Base-by-base conservation (phyloP, 1,284 basidiomycete species). In the Omphalotus olearius region DNA sequence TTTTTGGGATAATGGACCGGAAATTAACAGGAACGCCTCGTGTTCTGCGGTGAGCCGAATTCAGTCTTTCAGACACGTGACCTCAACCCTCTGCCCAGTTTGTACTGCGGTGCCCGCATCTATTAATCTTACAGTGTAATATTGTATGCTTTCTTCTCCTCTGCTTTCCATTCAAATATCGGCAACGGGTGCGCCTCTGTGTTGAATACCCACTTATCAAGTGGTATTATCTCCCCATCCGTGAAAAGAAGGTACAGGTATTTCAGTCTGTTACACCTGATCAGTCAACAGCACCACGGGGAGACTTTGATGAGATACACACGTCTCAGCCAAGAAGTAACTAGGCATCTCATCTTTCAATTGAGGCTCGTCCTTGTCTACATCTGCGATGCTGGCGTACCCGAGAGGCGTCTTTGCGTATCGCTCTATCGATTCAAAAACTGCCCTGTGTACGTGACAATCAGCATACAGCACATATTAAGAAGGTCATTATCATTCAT, bases 301-400 rank as follows among this genome's bases (percentile, higher is more conserved):
- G 23, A 6, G 18, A 10, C 7, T 33, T 33, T 33, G 30, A 33
- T 30, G 4, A 18, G 25, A 7, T 6, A 62, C 74, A 56, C 57
- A 80, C 70, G 84, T 85, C 66, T 93, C 89, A 1, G 85, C 84
- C 52, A 83, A 66, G 69, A 82, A 88, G 66, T 80, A 88, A 53
- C 85, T 89, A 2, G 86, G 86, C 83, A 85, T 84, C 58, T 90
- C 76, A 16, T 66, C 66, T 53, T 71, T 53, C 36, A 54, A 43
- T 13, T 71, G 64, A 9, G 66, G 64, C n/a, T 48, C 51, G 16
- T 20, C 35, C 14, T 56, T 47, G 45, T 82, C 72, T 13, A 88
- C 76, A 54, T 72, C 66, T 55, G 65, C 45, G 47, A 91, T 61
- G 52, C 74, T 79, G 20, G 85, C 73, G 62, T 88, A 84, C 46